Conservation (phyloP, 192 early-diverging fungal species). For the Umbelopsis sp. region DNA sequence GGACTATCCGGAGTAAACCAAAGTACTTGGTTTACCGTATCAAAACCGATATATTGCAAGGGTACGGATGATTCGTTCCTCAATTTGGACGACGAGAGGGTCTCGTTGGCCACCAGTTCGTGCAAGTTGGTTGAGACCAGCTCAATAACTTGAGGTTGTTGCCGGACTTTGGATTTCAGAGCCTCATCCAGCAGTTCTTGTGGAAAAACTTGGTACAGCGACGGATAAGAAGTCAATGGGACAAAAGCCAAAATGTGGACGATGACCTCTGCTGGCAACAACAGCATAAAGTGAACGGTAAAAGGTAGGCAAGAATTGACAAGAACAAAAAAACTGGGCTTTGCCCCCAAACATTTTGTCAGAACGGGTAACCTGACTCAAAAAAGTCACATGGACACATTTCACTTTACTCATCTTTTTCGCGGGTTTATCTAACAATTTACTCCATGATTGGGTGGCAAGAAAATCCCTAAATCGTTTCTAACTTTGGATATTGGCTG, state of each 20-base stretch:
- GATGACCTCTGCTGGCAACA: slow-evolving; percentile 32
- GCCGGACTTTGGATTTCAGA: slow-evolving; percentile 26
- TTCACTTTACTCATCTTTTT: too few species aligned
- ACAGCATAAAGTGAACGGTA: neutral
- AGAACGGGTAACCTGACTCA: too few species aligned
- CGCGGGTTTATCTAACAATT: too few species aligned
- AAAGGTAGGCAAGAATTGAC: neutral
- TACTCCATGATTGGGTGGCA: slow-evolving; percentile 34
- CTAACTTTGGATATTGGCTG: slow-evolving; percentile 67
- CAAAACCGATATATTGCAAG: slow-evolving; percentile 24
- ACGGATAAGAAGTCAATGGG: slow-evolving; percentile 21
- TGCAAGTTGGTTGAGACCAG: slow-evolving; percentile 40
- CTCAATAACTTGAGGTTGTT: slow-evolving; percentile 20
- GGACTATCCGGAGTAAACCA: slow-evolving; percentile 28
- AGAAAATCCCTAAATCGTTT: slow-evolving; percentile 72
- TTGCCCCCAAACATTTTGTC: neutral
- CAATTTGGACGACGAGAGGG: neutral
- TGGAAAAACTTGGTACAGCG: slow-evolving; percentile 30
- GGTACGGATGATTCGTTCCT: slow-evolving; percentile 33
- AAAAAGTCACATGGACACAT: too few species aligned
- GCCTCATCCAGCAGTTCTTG: slow-evolving; percentile 24
- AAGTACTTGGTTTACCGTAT: slow-evolving; percentile 15
- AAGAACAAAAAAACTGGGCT: neutral
- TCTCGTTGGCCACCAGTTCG: slow-evolving; percentile 23
- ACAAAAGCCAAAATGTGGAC: slow-evolving; percentile 33